Base-by-base conservation (phyloP, 1,139 yeast genomes). In the Hansenula lynferdii region DNA sequence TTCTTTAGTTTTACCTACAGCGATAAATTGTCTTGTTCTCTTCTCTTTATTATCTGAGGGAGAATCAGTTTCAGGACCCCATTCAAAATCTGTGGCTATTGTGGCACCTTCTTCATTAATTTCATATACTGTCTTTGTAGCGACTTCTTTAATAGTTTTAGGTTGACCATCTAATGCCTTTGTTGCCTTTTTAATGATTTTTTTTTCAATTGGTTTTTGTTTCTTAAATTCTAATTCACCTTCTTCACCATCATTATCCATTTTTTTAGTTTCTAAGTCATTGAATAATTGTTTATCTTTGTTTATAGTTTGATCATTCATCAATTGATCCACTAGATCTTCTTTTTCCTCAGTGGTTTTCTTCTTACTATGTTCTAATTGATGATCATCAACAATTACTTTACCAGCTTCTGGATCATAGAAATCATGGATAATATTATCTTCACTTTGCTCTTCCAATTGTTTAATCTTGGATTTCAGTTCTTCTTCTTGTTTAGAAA, bases 271-370 rank as follows among this genome's bases (percentile, higher is more conserved):
- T 37, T 52, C 55, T 7, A 51, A 31, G n/a, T 44, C 49, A 31
- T 38, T 40, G 25, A 50, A 53, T 8, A 35, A 72, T 66, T 49
- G 44, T 35, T 51, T 48, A 38, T 49, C 56, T 31, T 48, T 48
- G 33, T 37, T 45, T 22, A 44, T 38, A 10, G 39, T 39, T 14
- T 42, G 31, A 32, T 47, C 51, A 35, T 36, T 39, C 12, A 16
- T 33, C 9, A 26, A 15, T 32, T 26, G 16, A 32, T 41, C 32
- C 14, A 25, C 25, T 3, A 28, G 35, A 18, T 31, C 32, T 12
- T 30, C 36, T 19, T 38, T 26, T 25, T 43, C 35, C 28, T 32
- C 34, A 24, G 26, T 24, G 14, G 26, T 7, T 24, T 24, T 12
- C 5, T 14, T 12, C 12, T 14, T 24, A 24, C 22, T 6, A 33